Evolutionary conservation across 768 basidiomycete species (phyloP).

Genomic region (Termitomyces heimii): DNA sequence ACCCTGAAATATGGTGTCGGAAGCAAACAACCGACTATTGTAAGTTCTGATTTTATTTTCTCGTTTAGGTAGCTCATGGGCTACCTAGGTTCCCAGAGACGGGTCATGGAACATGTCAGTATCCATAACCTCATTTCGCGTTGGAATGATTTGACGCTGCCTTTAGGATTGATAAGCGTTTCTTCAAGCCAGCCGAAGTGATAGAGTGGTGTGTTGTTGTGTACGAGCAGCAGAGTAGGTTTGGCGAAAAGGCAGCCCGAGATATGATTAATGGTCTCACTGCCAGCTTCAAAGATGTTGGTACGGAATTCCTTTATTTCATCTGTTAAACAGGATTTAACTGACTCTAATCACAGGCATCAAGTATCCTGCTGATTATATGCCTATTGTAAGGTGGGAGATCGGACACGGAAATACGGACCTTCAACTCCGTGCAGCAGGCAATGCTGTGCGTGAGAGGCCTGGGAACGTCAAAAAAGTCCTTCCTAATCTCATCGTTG

Average conservation of each 20-base stretch:
- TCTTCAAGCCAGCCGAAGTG: conserved; percentile 52
- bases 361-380: conserved; percentile 31
- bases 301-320: conserved; percentile 30
- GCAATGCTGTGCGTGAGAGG: conserved; percentile 37
- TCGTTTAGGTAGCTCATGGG: not conserved
- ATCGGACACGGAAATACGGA: conserved; percentile 53
- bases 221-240: conserved; percentile 58
- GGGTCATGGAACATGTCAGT: conserved; percentile 78
- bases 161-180: conserved; percentile 66
- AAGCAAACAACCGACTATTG: conserved; percentile 52
- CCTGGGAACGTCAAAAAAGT: conserved; percentile 16
- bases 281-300: conserved; percentile 46
- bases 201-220: conserved; percentile 58
- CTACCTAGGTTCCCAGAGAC: conserved; percentile 47
- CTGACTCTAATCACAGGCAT: conserved; percentile 44
- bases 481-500: conserved; percentile 56
- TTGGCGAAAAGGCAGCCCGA: conserved; percentile 38
- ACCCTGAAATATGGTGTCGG: conserved; percentile 58
- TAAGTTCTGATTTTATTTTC: conserved; percentile 24
- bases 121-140: not conserved
- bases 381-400: conserved; percentile 43
- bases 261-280: conserved; percentile 54
- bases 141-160: not conserved
- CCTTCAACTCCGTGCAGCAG: conserved; percentile 47
- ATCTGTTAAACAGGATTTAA: not conserved